A percentile compares a stretch with the other conserved stretches of the same genome.
Evolutionary conservation across 495 filamentous ascomycete species (phyloP).

Genomic region (Aspergillus cavernicola): DNA sequence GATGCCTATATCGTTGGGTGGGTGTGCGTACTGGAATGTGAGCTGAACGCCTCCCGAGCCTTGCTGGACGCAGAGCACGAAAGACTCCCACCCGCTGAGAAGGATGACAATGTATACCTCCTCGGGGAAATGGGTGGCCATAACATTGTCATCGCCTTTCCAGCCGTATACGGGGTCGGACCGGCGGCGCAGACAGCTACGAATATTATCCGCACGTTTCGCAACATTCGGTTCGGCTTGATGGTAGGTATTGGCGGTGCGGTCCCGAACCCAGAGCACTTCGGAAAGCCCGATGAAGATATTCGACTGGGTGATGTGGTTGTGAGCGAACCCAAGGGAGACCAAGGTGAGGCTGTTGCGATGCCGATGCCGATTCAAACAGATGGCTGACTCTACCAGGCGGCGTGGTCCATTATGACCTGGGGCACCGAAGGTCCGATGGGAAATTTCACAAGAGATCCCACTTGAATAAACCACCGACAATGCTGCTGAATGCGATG

Average conservation of each 20-base stretch:
- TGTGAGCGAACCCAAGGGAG: conserved; percentile 11
- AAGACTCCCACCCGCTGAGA: background rate
- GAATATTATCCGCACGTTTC: conserved; percentile 28
- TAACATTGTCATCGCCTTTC: conserved; percentile 15
- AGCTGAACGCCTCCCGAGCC: conserved; percentile 9
- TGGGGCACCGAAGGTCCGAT: conserved; percentile 10
- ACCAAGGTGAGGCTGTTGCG: conserved; percentile 3
- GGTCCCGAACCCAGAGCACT: conserved; percentile 7
- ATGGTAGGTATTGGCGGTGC: conserved; percentile 48
- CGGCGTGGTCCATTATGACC: conserved; percentile 14
- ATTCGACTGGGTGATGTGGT: conserved; percentile 17
- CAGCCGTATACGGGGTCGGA: conserved; percentile 7
- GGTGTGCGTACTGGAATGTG: conserved; percentile 10
- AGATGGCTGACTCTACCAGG: background rate
- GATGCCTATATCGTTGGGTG: conserved; percentile 11
- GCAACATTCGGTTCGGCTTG: conserved; percentile 36
- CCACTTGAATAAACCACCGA: conserved; percentile 11
- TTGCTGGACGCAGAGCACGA: conserved; percentile 15
- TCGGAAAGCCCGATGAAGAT: background rate
- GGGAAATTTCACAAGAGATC: conserved; percentile 8
- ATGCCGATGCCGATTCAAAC: background rate
- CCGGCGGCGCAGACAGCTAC: conserved; percentile 1
- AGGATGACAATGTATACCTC: conserved; percentile 13
- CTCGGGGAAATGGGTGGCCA: conserved; percentile 11
- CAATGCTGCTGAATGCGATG: conserved; percentile 8